Conservation (phyloP, 257 asterid species). For the Solanum pinnatisectum region DNA sequence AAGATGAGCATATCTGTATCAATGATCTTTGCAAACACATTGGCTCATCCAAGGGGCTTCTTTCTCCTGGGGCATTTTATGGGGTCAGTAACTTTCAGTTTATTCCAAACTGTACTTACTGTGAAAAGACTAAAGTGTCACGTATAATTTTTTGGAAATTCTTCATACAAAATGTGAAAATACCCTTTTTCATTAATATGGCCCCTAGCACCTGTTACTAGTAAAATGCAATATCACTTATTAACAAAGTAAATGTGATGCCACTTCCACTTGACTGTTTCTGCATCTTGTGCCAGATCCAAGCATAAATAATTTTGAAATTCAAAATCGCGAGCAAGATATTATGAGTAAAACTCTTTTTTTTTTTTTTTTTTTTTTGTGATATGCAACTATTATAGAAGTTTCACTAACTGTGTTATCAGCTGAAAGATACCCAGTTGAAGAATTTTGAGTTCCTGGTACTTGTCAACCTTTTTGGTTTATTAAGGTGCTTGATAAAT, state of each 20-base stretch:
- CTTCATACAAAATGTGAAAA: not conserved
- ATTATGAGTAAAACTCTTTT: not conserved
- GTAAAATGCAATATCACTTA: not conserved
- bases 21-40: constrained; percentile 41
- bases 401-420: not conserved
- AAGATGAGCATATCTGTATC: constrained; percentile 53
- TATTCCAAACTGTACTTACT: not conserved
- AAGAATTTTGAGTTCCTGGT: not conserved
- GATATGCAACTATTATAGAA: not conserved
- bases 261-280: not conserved
- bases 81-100: constrained; percentile 49
- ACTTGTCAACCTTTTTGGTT: not conserved
- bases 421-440: not conserved
- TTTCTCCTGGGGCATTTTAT: constrained; percentile 68
- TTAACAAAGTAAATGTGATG: not conserved
- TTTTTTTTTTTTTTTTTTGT: not conserved
- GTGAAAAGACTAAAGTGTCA: not conserved
- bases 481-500: not conserved
- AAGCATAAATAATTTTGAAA: not conserved
- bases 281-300: not conserved
- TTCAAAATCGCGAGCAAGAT: not conserved
- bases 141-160: not conserved
- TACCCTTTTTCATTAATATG: not conserved
- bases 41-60: constrained; percentile 23
- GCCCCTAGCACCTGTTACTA: not conserved